These are phyloP conservation scores for Nissolia schottii DNA, from an alignment of 306 rosid species.

Conservation along the genomic window DNA sequence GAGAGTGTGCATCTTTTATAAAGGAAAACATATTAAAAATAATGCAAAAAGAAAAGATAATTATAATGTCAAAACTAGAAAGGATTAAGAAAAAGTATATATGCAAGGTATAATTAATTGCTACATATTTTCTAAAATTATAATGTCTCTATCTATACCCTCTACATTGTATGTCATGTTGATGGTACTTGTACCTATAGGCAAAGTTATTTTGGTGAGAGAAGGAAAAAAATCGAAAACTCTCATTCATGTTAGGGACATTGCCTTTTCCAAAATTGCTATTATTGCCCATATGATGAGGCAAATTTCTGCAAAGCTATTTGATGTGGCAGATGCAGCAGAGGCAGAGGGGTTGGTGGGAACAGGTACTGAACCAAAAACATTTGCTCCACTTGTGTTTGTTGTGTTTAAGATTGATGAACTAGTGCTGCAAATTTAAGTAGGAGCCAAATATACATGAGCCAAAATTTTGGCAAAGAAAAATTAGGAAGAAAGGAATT, in stretches of 20 bases:
- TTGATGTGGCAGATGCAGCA: slow-evolving; percentile 20
- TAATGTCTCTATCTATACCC: background rate
- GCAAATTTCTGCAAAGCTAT: slow-evolving; percentile 15
- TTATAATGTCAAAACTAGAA: background rate
- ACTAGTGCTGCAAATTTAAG: slow-evolving; percentile 61
- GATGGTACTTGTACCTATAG: background rate
- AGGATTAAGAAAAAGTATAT: background rate
- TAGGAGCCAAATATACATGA: background rate
- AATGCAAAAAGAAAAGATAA: background rate
- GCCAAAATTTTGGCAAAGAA: background rate
- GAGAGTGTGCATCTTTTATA: background rate
- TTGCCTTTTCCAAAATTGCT: slow-evolving; percentile 2
- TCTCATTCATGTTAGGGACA: background rate
- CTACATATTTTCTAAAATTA: background rate
- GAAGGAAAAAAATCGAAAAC: slow-evolving; percentile 19
- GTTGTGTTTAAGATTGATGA: slow-evolving; percentile 71
- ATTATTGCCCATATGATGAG: slow-evolving; percentile 32
- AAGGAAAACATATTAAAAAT: background rate
- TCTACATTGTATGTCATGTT: background rate
- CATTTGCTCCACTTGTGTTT: slow-evolving; percentile 69
- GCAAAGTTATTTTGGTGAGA: background rate
- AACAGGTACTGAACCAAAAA: slow-evolving; percentile 68
- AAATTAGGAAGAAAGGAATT: background rate
- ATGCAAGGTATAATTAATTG: slow-evolving; percentile 2
- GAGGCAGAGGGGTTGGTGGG: slow-evolving; percentile 53